Conservation (phyloP, 768 basidiomycete genomes). For the Mycena vitilis region DNA sequence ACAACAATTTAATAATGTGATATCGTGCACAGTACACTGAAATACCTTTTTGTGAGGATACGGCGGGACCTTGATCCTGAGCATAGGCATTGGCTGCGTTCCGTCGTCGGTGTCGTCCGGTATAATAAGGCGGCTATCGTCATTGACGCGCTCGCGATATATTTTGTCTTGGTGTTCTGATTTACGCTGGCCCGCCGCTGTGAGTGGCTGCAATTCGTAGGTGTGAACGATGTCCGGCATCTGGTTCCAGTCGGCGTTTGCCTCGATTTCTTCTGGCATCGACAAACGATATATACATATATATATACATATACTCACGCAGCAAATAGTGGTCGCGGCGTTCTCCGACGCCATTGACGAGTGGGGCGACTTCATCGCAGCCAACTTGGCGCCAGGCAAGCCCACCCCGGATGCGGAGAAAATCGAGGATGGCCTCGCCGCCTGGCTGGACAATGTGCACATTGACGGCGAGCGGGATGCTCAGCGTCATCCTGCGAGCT, state of each 20-base stretch:
- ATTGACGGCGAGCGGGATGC: conserved; percentile 47
- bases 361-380: conserved; percentile 58
- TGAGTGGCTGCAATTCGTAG: conserved; percentile 44
- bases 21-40: no score
- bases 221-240: conserved; percentile 45
- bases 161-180: conserved; percentile 26
- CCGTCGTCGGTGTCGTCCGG: conserved; percentile 42
- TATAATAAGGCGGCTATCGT: conserved; percentile 43
- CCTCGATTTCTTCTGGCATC: conserved; percentile 26
- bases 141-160: conserved; percentile 3
- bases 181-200: conserved; percentile 23
- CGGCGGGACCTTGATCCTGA: conserved; percentile 34
- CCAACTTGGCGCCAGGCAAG: conserved; percentile 45
- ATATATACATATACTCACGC: no score
- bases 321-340: conserved; percentile 60
- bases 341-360: conserved; percentile 59
- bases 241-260: conserved; percentile 40
- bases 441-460: conserved; percentile 65
- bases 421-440: conserved; percentile 66
- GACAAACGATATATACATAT: no score
- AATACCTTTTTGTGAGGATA: conserved; percentile 21
- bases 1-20: no score
- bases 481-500: conserved; percentile 26
- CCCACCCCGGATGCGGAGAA: conserved; percentile 49
- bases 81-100: conserved; percentile 26